Conservation (phyloP, 495 filamentous ascomycete genomes). For the Penicillium cosmopolitanum region DNA sequence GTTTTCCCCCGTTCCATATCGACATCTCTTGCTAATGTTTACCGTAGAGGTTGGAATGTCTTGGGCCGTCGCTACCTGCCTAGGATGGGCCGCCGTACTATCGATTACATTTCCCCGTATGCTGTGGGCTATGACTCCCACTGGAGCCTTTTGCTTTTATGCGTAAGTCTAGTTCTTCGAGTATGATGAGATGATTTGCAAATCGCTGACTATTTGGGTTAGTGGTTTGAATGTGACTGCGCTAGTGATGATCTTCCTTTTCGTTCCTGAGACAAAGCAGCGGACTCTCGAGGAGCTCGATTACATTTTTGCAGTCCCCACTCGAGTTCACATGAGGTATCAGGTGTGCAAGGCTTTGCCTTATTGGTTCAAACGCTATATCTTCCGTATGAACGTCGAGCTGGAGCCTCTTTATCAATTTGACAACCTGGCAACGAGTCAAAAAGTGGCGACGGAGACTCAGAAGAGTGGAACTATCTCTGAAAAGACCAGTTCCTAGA, state of each 20-base stretch:
- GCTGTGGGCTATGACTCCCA: conserved; percentile 56
- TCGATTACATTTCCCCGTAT: conserved; percentile 72
- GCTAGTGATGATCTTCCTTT: conserved; percentile 72
- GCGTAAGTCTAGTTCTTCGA: conserved; percentile 34
- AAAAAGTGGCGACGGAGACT: conserved; percentile 3
- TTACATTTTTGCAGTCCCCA: conserved; percentile 79
- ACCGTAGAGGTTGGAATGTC: conserved; percentile 68
- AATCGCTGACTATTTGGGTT: conserved; percentile 24
- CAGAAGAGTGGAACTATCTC: conserved; percentile 7
- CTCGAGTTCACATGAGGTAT: conserved; percentile 62
- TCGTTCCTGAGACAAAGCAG: conserved; percentile 79
- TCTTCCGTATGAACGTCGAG: conserved; percentile 59
- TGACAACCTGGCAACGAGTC: conserved; percentile 34
- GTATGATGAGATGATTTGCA: conserved; percentile 9
- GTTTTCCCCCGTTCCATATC: conserved; percentile 15
- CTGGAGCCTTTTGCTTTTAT: conserved; percentile 55
- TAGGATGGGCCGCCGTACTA: conserved; percentile 75
- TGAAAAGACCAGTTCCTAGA: neutral
- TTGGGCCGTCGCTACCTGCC: conserved; percentile 72
- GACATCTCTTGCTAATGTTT: neutral
- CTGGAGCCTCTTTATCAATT: conserved; percentile 70
- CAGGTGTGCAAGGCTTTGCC: conserved; percentile 66
- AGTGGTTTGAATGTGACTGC: conserved; percentile 71
- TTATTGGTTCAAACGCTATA: conserved; percentile 70
- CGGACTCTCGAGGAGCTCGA: conserved; percentile 82